Evolutionary conservation across 148 eudicot species (phyloP).

Genomic region (Chenopodium quinoa): DNA sequence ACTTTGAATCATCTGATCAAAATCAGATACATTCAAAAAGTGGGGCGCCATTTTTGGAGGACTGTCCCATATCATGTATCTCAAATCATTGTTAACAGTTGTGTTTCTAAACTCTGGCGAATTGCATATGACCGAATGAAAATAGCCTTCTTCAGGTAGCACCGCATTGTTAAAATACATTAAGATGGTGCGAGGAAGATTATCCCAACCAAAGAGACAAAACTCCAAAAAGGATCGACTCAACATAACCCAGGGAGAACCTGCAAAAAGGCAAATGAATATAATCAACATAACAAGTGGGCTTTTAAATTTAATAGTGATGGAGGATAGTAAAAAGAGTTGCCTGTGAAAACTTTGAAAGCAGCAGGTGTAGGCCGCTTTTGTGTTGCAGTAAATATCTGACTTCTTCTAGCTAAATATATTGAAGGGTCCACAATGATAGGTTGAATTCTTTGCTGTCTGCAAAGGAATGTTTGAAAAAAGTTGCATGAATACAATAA

Average conservation of each 20-base stretch:
- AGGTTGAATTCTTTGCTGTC: constrained; percentile 66
- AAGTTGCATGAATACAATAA: neutral
- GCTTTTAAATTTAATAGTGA: neutral
- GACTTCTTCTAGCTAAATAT: constrained; percentile 76
- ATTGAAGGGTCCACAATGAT: constrained; percentile 90
- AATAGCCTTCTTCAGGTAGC: constrained; percentile 83
- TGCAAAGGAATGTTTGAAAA: constrained; percentile 24
- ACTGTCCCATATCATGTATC: constrained; percentile 91
- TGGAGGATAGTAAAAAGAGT: constrained; percentile 2
- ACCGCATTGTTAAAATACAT: constrained; percentile 79
- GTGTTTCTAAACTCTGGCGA: constrained; percentile 78
- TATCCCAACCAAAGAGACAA: constrained; percentile 85
- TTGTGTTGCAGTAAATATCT: constrained; percentile 75
- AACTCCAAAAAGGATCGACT: constrained; percentile 77
- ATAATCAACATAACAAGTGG: neutral
- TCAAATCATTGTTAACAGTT: constrained; percentile 72
- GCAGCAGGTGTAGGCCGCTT: constrained; percentile 79
- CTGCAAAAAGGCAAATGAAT: constrained; percentile 34
- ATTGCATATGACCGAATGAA: constrained; percentile 85
- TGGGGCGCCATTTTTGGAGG: constrained; percentile 96
- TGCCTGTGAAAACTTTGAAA: constrained; percentile 89
- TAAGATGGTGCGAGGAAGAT: constrained; percentile 83
- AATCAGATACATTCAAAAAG: constrained; percentile 55
- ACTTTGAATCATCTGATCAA: constrained; percentile 68
- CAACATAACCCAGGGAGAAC: constrained; percentile 86